Base-by-base conservation (phyloP, 768 basidiomycete genomes). In the Cystofilobasidium macerans region DNA sequence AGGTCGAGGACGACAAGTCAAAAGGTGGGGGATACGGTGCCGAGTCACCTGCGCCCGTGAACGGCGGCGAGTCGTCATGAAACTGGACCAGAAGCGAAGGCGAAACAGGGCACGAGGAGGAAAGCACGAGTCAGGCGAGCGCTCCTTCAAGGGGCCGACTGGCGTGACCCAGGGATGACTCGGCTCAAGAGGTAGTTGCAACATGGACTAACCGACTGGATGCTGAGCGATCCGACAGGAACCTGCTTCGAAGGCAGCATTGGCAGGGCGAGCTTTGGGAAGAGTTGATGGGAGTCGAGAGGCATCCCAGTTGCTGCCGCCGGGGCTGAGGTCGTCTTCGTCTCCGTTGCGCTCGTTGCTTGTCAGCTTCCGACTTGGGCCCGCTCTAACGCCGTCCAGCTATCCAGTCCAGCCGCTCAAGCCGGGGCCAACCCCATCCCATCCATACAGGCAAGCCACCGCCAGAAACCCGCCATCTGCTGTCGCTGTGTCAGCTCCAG, bases 1-100 rank as follows among this genome's bases (percentile, higher is more conserved):
- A 47, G n/a, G 16, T n/a, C 32, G 42, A 32, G n/a, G 59, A n/a
- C 36, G 43, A 32, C 57, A 62, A 60, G 57, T 59, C 63, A 14
- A 69, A 61, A 2, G 54, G 58, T 7, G 70, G 61, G 14, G 58
- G 47, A 20, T 65, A 63, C 20, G 57, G 45, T 8, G 54, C 30
- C 11, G 9, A 18, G 47, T 62, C 67, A 12, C 60, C 60, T 42
- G 62, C 47, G 28, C 56, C 61, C 0, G 62, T 57, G 56, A 71
- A 70, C 13, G 71, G 71, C 2, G 71, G 71, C 22, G 68, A 69
- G 68, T 71, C 71, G 67, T 71, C 58, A 51, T 71, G 69, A 38
- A 66, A 71, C 57, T 69, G 65, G 45, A 48, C 56, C 42, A 69
- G 57, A 28, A 51, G 61, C 24, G 22, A 42, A 42, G 62, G 58